A percentile compares a stretch with the other conserved stretches of the same genome.
These are phyloP conservation scores for Fonsecaea pedrosoi DNA, from an alignment of 2,329 filamentous ascomycete genomes.

Conservation along the genomic window DNA sequence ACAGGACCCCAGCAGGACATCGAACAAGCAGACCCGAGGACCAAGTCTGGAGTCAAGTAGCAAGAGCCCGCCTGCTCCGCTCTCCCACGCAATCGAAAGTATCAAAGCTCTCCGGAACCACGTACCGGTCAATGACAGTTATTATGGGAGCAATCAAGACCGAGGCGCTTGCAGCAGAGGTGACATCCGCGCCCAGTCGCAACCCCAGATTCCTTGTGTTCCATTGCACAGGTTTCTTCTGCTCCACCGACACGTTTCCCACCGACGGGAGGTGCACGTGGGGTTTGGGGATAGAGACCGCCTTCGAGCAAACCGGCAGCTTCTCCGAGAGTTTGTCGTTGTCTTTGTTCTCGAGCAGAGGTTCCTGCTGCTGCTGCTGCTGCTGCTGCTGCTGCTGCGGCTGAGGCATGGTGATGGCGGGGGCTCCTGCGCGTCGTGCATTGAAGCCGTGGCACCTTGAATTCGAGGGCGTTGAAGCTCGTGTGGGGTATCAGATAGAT, in stretches of 20 bases:
- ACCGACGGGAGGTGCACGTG: slow-evolving; percentile 22
- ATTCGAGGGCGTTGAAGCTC: not conserved
- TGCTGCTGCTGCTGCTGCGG: not conserved
- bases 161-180: slow-evolving; percentile 74
- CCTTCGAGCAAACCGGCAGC: not conserved
- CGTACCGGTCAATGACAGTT: slow-evolving; percentile 83
- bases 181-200: slow-evolving; percentile 71
- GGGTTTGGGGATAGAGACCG: slow-evolving; percentile 6
- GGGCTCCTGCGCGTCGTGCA: slow-evolving; percentile 16
- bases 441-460: slow-evolving; percentile 15
- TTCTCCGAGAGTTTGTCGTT: slow-evolving; percentile 17
- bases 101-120: slow-evolving; percentile 2
- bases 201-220: slow-evolving; percentile 76
- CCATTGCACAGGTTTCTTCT: slow-evolving; percentile 56
- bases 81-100: not conserved
- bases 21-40: not conserved
- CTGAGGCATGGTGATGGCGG: slow-evolving; percentile 3
- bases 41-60: not conserved
- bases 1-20: not conserved
- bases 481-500: not conserved
- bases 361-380: slow-evolving; percentile 6
- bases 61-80: not conserved
- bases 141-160: slow-evolving; percentile 82
- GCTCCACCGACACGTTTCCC: slow-evolving; percentile 12
- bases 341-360: slow-evolving; percentile 15